Base-by-base conservation (phyloP, 768 basidiomycete genomes). In the Rhizopogon vinicolor region DNA sequence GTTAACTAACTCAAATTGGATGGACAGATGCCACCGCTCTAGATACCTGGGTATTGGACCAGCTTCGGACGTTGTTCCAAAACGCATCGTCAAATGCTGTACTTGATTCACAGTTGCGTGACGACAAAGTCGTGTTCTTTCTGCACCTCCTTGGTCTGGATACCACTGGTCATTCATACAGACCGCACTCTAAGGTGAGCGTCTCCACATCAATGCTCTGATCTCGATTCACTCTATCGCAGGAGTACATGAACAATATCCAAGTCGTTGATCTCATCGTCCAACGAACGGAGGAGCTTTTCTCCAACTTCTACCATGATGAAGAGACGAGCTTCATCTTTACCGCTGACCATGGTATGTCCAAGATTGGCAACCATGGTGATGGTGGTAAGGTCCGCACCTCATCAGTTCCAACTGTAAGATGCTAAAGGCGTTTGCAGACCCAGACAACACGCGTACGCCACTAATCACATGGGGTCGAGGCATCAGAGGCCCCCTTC, bases 321-420 rank as follows among this genome's bases (percentile, higher is more conserved):
- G 72, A 82, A 19, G 81, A 86, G 53, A 92, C 90, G 0, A 81
- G 80, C 56, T 93, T 79, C 63, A 70, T 93, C 33, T 93, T 91
- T 66, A 93, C 89, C 2, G 89, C 92, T 0, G 92, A 94, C 67
- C 92, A 94, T 64, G 92, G 92, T 8, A 94, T 94, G 92, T 89
- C 88, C 4, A 80, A 76, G 33, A 87, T 91, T 52, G 92, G 92
- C 12, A 93, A 93, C 63, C 92, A 94, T 56, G 92, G 92, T 4
- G 92, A 94, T 58, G 92, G 92, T 39, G 85, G 89, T 88, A 63
- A 65, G 75, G 67, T 51, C 43, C 46, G 7, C 48, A 49, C 42
- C n/a, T 18, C 29, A 45, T 39, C 43, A 39, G 8, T 29, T 52
- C 49, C 46, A 49, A 42, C 44, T 31, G 35, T 18, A 18, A 37